These are phyloP conservation scores for Vitis hybrid DNA, from an alignment of 177 flowering plant genomes.

Conservation along the genomic window DNA sequence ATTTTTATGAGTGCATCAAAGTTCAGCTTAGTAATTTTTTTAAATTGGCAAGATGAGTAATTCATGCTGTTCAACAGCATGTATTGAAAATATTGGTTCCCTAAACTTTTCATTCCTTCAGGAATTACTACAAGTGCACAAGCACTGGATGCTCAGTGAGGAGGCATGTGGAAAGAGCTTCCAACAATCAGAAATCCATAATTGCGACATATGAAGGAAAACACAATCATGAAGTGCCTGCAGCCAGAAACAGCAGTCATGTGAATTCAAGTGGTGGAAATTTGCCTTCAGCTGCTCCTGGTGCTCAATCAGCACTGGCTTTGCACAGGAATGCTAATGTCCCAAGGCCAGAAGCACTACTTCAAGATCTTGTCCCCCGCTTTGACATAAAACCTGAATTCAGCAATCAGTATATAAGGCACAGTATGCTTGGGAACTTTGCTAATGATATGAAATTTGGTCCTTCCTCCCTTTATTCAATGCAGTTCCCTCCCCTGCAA, in stretches of 20 bases:
- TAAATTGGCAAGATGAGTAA: too few species aligned
- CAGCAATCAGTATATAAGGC: constrained; percentile 29
- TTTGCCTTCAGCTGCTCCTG: constrained; percentile 19
- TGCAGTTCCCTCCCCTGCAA: constrained; percentile 54
- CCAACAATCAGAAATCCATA: constrained; percentile 64
- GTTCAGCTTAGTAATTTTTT: too few species aligned
- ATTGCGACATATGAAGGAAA: constrained; percentile 85
- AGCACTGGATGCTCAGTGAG: constrained; percentile 76
- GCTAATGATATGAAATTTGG: constrained; percentile 44
- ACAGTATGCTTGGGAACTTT: constrained; percentile 34
- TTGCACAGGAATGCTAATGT: constrained; percentile 31
- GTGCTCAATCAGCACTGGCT: constrained; percentile 26
- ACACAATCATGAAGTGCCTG: constrained; percentile 91
- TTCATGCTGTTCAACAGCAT: too few species aligned
- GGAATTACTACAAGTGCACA: constrained; percentile 97
- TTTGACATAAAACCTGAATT: constrained; percentile 48
- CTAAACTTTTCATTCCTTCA: constrained; percentile 17
- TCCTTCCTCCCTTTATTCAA: constrained; percentile 37
- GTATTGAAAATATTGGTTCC: not conserved
- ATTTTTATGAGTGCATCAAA: too few species aligned
- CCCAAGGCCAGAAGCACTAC: constrained; percentile 48
- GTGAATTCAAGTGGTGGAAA: constrained; percentile 28
- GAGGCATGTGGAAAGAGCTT: constrained; percentile 83
- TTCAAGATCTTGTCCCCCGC: constrained; percentile 43
- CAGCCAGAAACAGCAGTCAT: constrained; percentile 57